phyloP scores from a whole-genome alignment of 78 protist species.

The Polysphondylium violaceum region DNA sequence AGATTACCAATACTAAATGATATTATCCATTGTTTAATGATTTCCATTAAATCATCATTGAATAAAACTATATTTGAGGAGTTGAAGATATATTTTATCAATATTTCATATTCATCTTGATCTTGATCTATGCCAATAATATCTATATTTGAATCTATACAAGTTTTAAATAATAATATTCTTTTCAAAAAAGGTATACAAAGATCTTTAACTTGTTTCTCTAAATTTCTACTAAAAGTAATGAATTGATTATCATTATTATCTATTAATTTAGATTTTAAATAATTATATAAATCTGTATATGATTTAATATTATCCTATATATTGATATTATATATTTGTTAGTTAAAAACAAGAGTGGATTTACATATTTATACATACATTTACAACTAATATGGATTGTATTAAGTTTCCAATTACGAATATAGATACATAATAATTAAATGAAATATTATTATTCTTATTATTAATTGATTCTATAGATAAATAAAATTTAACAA shows the following conservation, averaged over 20 bases:
- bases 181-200: slow-evolving; percentile 1
- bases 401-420: slow-evolving; percentile 16
- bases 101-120: not conserved
- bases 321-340: not conserved
- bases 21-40: not conserved
- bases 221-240: not conserved
- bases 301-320: not conserved
- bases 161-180: not conserved
- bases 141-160: slow-evolving; percentile 2
- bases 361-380: not conserved
- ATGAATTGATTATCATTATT: not conserved
- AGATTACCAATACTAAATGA: not conserved
- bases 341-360: not conserved
- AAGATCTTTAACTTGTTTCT: not conserved
- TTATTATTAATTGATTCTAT: slow-evolving; percentile 7
- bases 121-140: not conserved
- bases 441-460: not conserved
- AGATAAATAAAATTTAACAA: slow-evolving; percentile 1
- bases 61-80: not conserved
- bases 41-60: not conserved
- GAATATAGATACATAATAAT: slow-evolving; percentile 4
- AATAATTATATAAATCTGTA: not conserved
- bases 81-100: not conserved
- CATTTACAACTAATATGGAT: slow-evolving; percentile 4
- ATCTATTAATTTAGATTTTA: slow-evolving; percentile 9